Conservation (phyloP, 1,284 basidiomycete species). For the Phlebopus sp. region DNA sequence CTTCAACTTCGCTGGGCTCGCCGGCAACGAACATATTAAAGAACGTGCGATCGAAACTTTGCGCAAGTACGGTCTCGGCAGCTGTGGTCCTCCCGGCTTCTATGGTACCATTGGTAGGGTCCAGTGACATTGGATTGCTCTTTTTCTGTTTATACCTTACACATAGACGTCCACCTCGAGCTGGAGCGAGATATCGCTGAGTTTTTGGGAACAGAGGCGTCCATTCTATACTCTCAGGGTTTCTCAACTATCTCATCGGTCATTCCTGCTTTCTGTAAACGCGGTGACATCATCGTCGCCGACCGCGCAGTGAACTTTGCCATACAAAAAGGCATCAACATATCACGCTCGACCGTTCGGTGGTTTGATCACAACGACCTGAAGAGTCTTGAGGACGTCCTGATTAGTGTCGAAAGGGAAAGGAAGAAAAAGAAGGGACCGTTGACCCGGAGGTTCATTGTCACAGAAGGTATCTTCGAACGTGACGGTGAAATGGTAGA, state of each 20-base stretch:
- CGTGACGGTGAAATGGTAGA: conserved; percentile 91
- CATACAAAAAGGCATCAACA: conserved; percentile 97
- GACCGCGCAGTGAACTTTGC: conserved; percentile 94
- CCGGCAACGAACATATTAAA: conserved; percentile 87
- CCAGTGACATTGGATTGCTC: conserved; percentile 26
- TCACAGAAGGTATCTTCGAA: conserved; percentile 97
- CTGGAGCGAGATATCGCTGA: conserved; percentile 88
- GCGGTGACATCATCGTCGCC: conserved; percentile 97
- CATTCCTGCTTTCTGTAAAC: conserved; percentile 97
- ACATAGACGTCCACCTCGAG: conserved; percentile 84
- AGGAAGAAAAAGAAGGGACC: conserved; percentile 79
- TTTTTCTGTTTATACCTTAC: conserved; percentile 7
- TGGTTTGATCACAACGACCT: conserved; percentile 98
- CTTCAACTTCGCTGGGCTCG: conserved; percentile 91
- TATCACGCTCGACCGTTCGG: conserved; percentile 87
- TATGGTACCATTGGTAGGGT: conserved; percentile 89
- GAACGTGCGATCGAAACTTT: conserved; percentile 83
- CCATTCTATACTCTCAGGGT: conserved; percentile 94
- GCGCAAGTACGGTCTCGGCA: conserved; percentile 92
- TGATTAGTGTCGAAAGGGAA: conserved; percentile 85
- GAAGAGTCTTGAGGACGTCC: conserved; percentile 84
- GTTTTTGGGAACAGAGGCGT: conserved; percentile 85
- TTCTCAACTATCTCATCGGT: conserved; percentile 93
- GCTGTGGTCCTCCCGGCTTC: conserved; percentile 96
- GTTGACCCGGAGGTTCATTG: conserved; percentile 90